A percentile compares a stretch with the other conserved stretches of the same genome.
Conservation (phyloP, 768 basidiomycete species). For the Mycena amicta region DNA sequence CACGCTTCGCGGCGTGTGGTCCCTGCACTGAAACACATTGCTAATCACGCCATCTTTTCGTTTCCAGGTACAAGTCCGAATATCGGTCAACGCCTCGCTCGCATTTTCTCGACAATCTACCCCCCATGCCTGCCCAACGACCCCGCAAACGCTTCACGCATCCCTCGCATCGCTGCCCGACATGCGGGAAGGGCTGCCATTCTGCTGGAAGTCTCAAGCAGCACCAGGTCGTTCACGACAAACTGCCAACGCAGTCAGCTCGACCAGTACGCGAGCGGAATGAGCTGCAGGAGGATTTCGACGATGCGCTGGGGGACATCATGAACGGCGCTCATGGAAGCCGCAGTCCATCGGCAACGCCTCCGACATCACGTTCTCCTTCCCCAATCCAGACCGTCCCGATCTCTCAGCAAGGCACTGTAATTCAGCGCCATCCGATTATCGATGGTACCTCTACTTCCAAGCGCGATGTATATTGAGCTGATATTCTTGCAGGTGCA, state of each 20-base stretch:
- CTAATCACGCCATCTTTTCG: background rate
- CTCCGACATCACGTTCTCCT: background rate
- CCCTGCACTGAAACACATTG: background rate
- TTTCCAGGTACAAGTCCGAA: background rate
- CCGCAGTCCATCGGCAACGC: background rate
- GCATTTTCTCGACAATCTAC: background rate
- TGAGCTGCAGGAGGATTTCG: no score
- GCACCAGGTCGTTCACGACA: no score
- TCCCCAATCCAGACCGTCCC: background rate
- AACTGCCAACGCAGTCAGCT: no score
- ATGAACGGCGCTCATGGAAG: background rate
- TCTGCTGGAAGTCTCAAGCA: no score
- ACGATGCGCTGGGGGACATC: background rate
- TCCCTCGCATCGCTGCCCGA: no score
- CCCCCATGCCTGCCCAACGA: no score
- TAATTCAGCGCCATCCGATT: constrained; percentile 3
- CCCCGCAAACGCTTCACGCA: no score
- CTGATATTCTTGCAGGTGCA: background rate
- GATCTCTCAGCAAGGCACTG: background rate
- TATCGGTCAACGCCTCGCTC: no score
- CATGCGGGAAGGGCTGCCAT: no score
- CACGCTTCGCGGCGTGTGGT: background rate
- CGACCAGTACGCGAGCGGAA: no score
- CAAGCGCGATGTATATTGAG: background rate
- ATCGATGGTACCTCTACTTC: constrained; percentile 9